Percentiles rank a stretch among this genome's conserved stretches.
These are phyloP conservation scores for Salvia hispanica DNA, from an alignment of 257 asterid genomes.

Conservation along the genomic window DNA sequence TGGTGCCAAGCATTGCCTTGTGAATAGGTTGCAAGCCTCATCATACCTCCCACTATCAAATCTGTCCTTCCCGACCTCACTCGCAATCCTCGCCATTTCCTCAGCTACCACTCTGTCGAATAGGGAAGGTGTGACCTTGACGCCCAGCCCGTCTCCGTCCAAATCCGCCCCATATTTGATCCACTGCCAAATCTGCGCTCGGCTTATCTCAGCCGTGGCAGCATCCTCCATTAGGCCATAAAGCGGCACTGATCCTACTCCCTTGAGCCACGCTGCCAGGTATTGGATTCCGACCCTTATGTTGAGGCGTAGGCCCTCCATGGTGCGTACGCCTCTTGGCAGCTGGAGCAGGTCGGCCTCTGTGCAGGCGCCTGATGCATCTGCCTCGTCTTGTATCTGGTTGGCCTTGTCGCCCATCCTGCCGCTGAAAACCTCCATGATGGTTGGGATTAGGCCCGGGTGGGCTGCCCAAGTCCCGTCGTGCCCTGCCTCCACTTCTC, in stretches of 20 bases:
- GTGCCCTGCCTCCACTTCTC: constrained; percentile 72
- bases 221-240: too few species aligned
- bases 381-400: constrained; percentile 50
- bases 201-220: constrained; percentile 57
- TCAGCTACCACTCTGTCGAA: too few species aligned
- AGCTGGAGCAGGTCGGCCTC: constrained; percentile 66
- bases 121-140: too few species aligned
- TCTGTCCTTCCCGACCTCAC: too few species aligned
- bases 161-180: too few species aligned
- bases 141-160: too few species aligned
- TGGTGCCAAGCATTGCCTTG: constrained; percentile 32
- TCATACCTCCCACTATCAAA: too few species aligned
- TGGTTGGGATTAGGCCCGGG: constrained; percentile 75
- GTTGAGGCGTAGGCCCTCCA: too few species aligned
- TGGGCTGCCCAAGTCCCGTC: constrained; percentile 99
- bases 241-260: constrained; percentile 45
- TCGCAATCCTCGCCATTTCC: too few species aligned
- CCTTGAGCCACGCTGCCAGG: constrained; percentile 25
- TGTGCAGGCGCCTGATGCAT: constrained; percentile 23
- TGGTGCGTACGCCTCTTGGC: constrained; percentile 17
- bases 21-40: too few species aligned
- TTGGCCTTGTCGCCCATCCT: constrained; percentile 56
- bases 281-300: too few species aligned
- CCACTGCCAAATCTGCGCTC: too few species aligned
- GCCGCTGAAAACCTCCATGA: constrained; percentile 62